These are phyloP conservation scores for Penicillium pulvis DNA, from an alignment of 495 filamentous ascomycete genomes.

Conservation along the genomic window DNA sequence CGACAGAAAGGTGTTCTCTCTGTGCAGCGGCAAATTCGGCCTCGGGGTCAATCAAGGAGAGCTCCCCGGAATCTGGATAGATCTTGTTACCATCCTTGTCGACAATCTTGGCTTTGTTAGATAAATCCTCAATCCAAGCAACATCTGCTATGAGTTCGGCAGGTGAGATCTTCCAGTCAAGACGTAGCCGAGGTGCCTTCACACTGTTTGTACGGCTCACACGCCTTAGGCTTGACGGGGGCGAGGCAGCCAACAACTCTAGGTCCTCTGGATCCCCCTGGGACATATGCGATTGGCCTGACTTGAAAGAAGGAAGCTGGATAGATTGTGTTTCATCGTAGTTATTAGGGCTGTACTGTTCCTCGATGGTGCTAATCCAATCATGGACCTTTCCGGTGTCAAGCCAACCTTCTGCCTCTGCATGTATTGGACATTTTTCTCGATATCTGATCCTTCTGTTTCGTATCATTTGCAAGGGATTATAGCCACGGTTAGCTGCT, in stretches of 20 bases:
- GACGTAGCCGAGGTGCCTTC: constrained; percentile 63
- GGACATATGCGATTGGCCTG: constrained; percentile 22
- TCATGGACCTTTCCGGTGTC: constrained; percentile 66
- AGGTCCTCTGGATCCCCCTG: constrained; percentile 25
- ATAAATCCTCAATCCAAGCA: constrained; percentile 78
- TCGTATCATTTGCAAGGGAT: constrained; percentile 84
- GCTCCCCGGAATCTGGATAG: constrained; percentile 50
- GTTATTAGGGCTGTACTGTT: constrained; percentile 40
- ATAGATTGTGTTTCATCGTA: constrained; percentile 52
- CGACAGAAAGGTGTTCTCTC: constrained; percentile 19
- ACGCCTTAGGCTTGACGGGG: constrained; percentile 37
- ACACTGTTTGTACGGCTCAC: constrained; percentile 38
- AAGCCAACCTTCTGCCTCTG: constrained; percentile 73
- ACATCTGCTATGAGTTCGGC: constrained; percentile 82
- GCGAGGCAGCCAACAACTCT: constrained; percentile 32
- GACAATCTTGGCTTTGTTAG: constrained; percentile 74
- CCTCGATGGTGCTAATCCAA: constrained; percentile 73
- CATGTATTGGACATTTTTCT: constrained; percentile 68
- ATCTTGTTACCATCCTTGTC: constrained; percentile 71
- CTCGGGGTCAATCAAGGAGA: constrained; percentile 25
- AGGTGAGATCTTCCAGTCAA: constrained; percentile 79
- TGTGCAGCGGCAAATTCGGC: constrained; percentile 15
- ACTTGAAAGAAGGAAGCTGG: constrained; percentile 56
- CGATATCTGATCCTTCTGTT: constrained; percentile 79
- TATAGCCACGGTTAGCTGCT: constrained; percentile 65